Evolutionary conservation across 2,329 filamentous ascomycete species (phyloP), one percentile per base, ranked within the genome.

Genomic region (Fonsecaea pedrosoi): DNA sequence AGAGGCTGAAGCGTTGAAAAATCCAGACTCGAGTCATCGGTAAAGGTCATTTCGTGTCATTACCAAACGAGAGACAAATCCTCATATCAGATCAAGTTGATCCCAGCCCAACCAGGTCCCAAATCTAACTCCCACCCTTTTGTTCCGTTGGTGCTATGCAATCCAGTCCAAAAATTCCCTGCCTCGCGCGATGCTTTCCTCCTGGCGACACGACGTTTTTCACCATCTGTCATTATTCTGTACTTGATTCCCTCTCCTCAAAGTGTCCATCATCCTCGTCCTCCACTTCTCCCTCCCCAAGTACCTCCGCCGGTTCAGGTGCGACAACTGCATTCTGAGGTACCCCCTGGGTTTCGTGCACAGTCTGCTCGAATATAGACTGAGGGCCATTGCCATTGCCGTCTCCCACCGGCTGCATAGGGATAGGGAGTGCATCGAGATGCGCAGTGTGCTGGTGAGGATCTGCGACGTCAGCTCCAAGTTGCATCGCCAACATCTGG

Each of bases 231-330:
- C 45, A 50, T 66, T 54, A 66, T 34, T 66, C 64, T 48, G 64
- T 66, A 37, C 54, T 66, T 35, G 59, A 56, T 38, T 56, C 64
- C 54, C 59, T n/a, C 7, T 53, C 63, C 34, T 66, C 64, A 13
- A 66, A 34, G n/a, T 66, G 59, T 30, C 45, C 59, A 3, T 66
- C 56, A 13, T 62, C 64, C 25, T 66, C 54, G 4, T 62, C 60
- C 15, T 56, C 50, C 9, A 34, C 8, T 40, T 55, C 60, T 37
- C 48, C 60, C 8, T 61, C 59, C 9, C 35, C 45, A 12, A 12
- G 57, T 32, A n/a, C 25, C 13, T 34, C 35, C 7, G 37, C 21
- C n/a, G 25, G 34, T 18, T 12, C 45, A 35, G 21, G 32, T 50
- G 25, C 25, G 3, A 15, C 45, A 15, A 25, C 4, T 53, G 13